phyloP scores from a whole-genome alignment of 176 grass and related monocot genomes.

The Neostapfia colusana region DNA sequence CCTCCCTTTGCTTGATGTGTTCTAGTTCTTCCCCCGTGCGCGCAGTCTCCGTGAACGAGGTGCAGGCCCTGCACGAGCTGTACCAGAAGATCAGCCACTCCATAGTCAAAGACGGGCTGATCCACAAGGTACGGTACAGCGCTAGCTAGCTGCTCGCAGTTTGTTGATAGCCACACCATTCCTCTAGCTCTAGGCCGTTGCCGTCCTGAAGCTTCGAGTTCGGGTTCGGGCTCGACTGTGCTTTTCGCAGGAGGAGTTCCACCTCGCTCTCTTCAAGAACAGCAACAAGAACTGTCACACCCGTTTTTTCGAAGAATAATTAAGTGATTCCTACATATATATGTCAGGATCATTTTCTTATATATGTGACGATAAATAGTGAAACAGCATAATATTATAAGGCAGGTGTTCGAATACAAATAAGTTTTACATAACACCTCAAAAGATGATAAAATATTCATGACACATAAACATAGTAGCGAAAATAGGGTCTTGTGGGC shows the following conservation, averaged over 20 bases:
- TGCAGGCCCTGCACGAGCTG: constrained; percentile 71
- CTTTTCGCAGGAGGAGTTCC: constrained; percentile 72
- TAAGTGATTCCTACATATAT: no score
- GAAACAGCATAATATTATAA: no score
- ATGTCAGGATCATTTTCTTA: no score
- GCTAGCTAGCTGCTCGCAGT: neutral
- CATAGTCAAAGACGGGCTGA: constrained; percentile 68
- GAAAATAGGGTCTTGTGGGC: no score
- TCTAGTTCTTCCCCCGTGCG: neutral
- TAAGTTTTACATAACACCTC: no score
- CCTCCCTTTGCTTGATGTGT: no score
- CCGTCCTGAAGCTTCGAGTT: constrained; percentile 8
- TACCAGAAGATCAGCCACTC: constrained; percentile 79
- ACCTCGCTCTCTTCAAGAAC: constrained; percentile 82
- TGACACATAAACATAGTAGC: no score
- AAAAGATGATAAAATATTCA: no score
- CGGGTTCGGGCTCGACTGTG: neutral
- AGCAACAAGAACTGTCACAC: constrained; percentile 47
- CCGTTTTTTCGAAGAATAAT: no score
- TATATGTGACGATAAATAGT: no score
- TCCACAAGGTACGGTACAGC: constrained; percentile 60
- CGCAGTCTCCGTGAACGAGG: constrained; percentile 71
- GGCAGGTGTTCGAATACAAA: no score
- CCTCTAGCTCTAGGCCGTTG: neutral
- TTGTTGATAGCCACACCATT: neutral